These are phyloP conservation scores for Pseudohalonectria lignicola DNA, from an alignment of 2,329 filamentous ascomycete species.

Conservation along the genomic window DNA sequence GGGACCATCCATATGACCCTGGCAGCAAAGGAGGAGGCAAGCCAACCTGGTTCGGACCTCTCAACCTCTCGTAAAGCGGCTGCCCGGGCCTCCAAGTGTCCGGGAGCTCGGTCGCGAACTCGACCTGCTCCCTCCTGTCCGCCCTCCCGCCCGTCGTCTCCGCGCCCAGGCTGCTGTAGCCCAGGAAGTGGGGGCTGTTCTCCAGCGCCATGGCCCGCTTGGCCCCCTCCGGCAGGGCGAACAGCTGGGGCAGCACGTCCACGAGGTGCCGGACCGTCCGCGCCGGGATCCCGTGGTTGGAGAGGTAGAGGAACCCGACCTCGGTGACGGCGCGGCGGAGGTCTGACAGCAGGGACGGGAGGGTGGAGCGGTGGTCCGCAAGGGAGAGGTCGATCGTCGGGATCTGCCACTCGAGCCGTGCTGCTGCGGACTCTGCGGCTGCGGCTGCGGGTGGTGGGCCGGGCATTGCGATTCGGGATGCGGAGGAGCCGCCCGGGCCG, in stretches of 20 bases:
- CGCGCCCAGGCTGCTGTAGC: conserved; percentile 42
- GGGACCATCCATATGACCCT: too few species aligned
- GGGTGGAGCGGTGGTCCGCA: conserved; percentile 20
- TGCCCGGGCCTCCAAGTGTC: conserved; percentile 19
- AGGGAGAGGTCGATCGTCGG: conserved; percentile 37
- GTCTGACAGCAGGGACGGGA: conserved; percentile 24
- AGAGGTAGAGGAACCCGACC: conserved; percentile 43
- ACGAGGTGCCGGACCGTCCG: conserved; percentile 23
- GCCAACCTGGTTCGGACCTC: conserved; percentile 35
- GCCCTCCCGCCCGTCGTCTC: conserved; percentile 41
- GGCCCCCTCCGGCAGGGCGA: too few species aligned
- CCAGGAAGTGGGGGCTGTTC: conserved; percentile 49
- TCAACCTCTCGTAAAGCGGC: conserved; percentile 29
- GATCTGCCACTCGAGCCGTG: too few species aligned
- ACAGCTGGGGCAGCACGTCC: conserved; percentile 26
- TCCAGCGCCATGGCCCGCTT: conserved; percentile 36
- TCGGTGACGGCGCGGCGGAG: conserved; percentile 35
- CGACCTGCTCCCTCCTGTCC: conserved; percentile 47
- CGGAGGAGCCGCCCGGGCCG: too few species aligned
- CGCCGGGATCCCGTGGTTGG: conserved; percentile 32
- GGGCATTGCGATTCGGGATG: too few species aligned
- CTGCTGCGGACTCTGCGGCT: too few species aligned
- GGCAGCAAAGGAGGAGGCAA: too few species aligned
- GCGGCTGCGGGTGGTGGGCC: too few species aligned
- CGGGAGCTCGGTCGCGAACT: conserved; percentile 44